phyloP scores from a whole-genome alignment of 192 early-diverging fungal species.

The Mortierella hygrophila region DNA sequence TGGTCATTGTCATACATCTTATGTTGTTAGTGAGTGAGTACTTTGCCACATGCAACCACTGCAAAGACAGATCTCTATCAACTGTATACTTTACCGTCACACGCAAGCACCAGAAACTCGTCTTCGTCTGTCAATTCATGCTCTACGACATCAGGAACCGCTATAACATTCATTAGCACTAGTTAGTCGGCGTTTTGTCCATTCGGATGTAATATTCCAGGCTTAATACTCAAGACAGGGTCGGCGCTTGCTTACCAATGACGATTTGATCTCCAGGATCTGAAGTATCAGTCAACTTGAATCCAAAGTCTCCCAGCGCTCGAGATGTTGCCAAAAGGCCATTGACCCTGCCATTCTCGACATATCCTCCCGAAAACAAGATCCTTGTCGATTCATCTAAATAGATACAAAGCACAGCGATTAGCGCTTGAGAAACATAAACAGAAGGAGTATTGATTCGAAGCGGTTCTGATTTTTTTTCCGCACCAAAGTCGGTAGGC shows the following conservation, averaged over 20 bases:
- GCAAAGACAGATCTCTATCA: neutral
- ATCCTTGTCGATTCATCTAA: conserved; percentile 87
- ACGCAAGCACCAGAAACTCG: conserved; percentile 96
- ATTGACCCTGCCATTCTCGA: conserved; percentile 98
- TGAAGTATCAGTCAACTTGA: conserved; percentile 88
- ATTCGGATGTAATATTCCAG: neutral
- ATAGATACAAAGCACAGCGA: neutral
- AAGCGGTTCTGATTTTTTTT: neutral
- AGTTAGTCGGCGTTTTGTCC: neutral
- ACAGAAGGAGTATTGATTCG: neutral
- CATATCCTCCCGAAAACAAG: conserved; percentile 91
- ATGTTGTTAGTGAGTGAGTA: neutral
- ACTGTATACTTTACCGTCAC: conserved; percentile 80
- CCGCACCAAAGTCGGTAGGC: conserved; percentile 78
- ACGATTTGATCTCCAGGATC: conserved; percentile 92
- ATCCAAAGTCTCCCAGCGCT: conserved; percentile 99
- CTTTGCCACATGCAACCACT: neutral
- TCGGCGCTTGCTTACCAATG: conserved; percentile 64
- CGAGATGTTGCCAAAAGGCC: conserved; percentile 97
- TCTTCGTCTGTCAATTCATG: conserved; percentile 72
- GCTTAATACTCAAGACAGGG: neutral
- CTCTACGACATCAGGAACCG: conserved; percentile 85
- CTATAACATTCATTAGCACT: conserved; percentile 38
- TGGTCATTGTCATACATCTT: neutral
- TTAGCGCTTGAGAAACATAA: neutral